phyloP scores from a whole-genome alignment of 371 early-diverging fungal species.

The Actinomortierella wolfii region DNA sequence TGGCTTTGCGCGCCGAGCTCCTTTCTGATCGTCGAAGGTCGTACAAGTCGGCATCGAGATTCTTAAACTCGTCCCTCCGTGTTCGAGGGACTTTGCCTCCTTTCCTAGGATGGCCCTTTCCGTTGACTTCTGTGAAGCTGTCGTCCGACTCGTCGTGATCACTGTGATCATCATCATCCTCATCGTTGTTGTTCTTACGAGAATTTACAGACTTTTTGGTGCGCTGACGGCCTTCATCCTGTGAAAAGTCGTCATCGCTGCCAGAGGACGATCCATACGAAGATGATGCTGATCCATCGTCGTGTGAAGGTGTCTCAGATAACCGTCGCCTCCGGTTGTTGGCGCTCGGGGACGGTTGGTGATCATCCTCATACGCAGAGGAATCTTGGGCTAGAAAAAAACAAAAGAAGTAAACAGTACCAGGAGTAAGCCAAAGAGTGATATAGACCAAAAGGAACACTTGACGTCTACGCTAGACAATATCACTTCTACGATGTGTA shows the following conservation, averaged over 20 bases:
- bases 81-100: conserved; percentile 22
- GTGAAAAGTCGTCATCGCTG: conserved; percentile 9
- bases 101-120: conserved; percentile 21
- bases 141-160: conserved; percentile 24
- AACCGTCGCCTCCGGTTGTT: conserved; percentile 13
- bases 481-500: too few relatives aligned
- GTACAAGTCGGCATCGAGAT: conserved; percentile 56
- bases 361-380: conserved; percentile 44
- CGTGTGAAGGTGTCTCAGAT: conserved; percentile 12
- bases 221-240: too few relatives aligned
- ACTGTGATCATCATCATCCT: conserved; percentile 15
- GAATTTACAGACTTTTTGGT: too few relatives aligned
- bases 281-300: conserved; percentile 27
- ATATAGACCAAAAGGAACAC: too few relatives aligned
- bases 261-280: conserved; percentile 36
- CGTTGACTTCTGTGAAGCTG: conserved; percentile 44
- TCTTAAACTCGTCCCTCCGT: conserved; percentile 27
- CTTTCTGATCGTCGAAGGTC: conserved; percentile 61
- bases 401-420: too few relatives aligned
- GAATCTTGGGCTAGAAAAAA: conserved; percentile 46
- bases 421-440: too few relatives aligned
- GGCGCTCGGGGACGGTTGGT: conserved; percentile 14
- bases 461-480: too few relatives aligned
- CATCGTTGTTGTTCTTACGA: conserved; percentile 6
- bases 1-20: conserved; percentile 24